A percentile compares a stretch with the other conserved stretches of the same genome.
These are phyloP conservation scores for Coniochaeta pulveracea DNA, from an alignment of 2,329 filamentous ascomycete species.

Conservation along the genomic window DNA sequence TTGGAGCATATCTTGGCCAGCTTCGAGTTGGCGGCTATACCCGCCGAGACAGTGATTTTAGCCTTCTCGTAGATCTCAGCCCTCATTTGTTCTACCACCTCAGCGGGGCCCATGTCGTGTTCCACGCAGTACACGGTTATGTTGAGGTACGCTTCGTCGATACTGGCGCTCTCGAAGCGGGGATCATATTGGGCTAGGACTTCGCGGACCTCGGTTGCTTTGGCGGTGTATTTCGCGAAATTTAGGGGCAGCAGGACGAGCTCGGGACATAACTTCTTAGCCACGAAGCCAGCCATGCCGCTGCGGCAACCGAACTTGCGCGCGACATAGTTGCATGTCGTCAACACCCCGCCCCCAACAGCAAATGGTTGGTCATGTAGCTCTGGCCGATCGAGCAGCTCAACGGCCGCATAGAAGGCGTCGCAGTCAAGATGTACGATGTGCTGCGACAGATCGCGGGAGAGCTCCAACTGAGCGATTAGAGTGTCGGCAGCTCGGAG, in stretches of 20 bases:
- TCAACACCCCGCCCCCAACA: constrained; percentile 60
- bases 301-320: constrained; percentile 83
- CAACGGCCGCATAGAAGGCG: constrained; percentile 93
- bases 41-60: constrained; percentile 82
- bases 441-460: constrained; percentile 70
- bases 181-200: constrained; percentile 82
- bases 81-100: constrained; percentile 68
- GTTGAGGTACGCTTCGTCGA: constrained; percentile 94
- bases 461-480: constrained; percentile 66
- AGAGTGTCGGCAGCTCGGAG: constrained; percentile 69
- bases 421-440: constrained; percentile 94
- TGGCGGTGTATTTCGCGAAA: constrained; percentile 82
- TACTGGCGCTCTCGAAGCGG: constrained; percentile 83
- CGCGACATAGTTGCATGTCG: constrained; percentile 76
- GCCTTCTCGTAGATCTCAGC: constrained; percentile 64
- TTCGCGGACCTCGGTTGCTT: constrained; percentile 76
- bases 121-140: constrained; percentile 75
- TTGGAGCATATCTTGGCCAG: constrained; percentile 94
- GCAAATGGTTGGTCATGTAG: constrained; percentile 81
- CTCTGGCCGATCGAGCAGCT: constrained; percentile 74
- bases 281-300: constrained; percentile 94
- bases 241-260: constrained; percentile 75
- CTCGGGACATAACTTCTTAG: constrained; percentile 83
- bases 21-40: constrained; percentile 86
- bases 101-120: constrained; percentile 56